Conservation (phyloP, 148 eudicot genomes). For the Silene latifolia region DNA sequence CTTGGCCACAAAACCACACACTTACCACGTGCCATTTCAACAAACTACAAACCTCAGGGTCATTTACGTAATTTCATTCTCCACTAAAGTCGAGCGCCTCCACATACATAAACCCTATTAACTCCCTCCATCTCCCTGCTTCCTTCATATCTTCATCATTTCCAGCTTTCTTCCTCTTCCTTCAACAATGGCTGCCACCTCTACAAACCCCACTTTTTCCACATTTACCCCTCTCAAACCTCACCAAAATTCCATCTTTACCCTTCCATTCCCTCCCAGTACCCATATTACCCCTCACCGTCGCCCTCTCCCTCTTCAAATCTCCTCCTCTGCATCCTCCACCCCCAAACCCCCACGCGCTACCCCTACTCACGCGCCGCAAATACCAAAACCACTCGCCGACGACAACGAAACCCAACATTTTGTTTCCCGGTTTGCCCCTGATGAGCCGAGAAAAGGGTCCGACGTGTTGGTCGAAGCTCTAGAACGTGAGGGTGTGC, state of each 20-base stretch:
- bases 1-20: no score
- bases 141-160: background rate
- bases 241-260: conserved; percentile 14
- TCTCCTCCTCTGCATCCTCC: no score
- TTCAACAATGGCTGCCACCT: background rate
- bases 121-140: no score
- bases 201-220: background rate
- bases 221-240: background rate
- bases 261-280: conserved; percentile 16
- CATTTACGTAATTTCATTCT: no score
- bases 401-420: no score
- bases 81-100: no score
- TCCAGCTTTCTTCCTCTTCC: background rate
- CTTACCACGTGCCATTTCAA: no score
- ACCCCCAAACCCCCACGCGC: conserved; percentile 3
- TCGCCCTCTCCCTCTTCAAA: conserved; percentile 12
- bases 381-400: conserved; percentile 3
- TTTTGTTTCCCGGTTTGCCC: conserved; percentile 47
- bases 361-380: background rate
- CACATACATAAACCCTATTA: no score
- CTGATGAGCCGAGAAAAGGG: conserved; percentile 77
- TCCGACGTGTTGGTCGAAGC: conserved; percentile 84
- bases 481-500: conserved; percentile 78
- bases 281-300: conserved; percentile 8
- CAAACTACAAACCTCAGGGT: no score